phyloP scores from a whole-genome alignment of 2,329 filamentous ascomycete species.

The Fusarium neocosmosporiellum region DNA sequence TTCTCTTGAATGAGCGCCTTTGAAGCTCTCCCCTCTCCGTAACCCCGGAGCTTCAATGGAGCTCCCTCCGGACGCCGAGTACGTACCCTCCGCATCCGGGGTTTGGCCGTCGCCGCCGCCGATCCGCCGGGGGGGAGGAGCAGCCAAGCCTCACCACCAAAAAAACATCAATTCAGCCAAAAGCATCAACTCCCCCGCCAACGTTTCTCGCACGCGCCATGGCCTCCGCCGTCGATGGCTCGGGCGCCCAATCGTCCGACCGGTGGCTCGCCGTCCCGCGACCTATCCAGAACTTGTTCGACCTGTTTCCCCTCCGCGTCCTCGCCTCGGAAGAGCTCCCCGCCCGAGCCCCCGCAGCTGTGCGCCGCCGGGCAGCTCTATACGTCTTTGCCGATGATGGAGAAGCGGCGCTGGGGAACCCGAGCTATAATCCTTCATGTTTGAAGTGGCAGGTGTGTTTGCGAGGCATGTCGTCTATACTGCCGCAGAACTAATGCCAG shows the following conservation, averaged over 20 bases:
- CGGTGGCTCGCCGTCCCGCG: constrained; percentile 72
- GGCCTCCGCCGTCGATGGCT: constrained; percentile 22
- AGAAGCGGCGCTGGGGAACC: constrained; percentile 69
- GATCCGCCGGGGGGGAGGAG: constrained; percentile 23
- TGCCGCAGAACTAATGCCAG: not conserved
- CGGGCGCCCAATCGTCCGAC: constrained; percentile 20
- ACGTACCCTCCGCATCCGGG: constrained; percentile 34
- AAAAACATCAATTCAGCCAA: not conserved
- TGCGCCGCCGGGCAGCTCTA: constrained; percentile 64
- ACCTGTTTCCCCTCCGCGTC: constrained; percentile 81
- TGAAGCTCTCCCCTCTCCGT: not conserved
- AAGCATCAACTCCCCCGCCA: not conserved
- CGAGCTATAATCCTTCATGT: constrained; percentile 92
- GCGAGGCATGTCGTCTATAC: too few species aligned
- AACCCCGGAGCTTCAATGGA: not conserved
- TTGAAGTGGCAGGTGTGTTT: constrained; percentile 90
- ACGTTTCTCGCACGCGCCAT: constrained; percentile 11
- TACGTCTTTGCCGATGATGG: constrained; percentile 79
- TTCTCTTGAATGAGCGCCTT: not conserved
- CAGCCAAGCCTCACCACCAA: constrained; percentile 24
- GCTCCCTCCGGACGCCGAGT: constrained; percentile 2
- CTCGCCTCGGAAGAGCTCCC: constrained; percentile 83
- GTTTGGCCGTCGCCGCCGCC: constrained; percentile 36
- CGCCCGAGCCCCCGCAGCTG: constrained; percentile 60
- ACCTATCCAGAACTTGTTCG: constrained; percentile 85